phyloP scores from a whole-genome alignment of 495 filamentous ascomycete species.

The Pyrenula aspistea region DNA sequence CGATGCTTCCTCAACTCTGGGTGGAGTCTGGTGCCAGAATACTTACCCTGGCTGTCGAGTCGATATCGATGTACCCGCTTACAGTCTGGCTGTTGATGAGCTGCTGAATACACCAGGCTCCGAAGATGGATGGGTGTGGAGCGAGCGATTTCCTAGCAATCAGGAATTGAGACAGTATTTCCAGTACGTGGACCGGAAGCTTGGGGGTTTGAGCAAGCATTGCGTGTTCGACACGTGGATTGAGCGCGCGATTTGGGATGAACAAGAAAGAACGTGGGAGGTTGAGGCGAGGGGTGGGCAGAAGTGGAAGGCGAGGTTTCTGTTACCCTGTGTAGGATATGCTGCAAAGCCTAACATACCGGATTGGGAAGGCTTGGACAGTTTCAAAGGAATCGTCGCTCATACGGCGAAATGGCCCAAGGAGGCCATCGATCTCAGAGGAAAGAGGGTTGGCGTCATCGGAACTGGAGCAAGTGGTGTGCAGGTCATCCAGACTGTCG shows the following conservation, averaged over 20 bases:
- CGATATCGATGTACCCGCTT: slow-evolving; percentile 35
- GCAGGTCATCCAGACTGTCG: slow-evolving; percentile 36
- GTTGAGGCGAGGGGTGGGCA: slow-evolving; percentile 34
- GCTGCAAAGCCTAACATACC: slow-evolving; percentile 26
- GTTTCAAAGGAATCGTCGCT: slow-evolving; percentile 38
- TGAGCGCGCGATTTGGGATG: not conserved
- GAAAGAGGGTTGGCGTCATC: slow-evolving; percentile 41
- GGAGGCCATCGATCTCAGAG: slow-evolving; percentile 28
- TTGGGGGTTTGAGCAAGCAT: slow-evolving; percentile 36
- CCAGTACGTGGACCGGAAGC: slow-evolving; percentile 36
- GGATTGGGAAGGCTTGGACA: slow-evolving; percentile 35
- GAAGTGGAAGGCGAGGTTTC: slow-evolving; percentile 27
- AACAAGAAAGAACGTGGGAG: slow-evolving; percentile 20
- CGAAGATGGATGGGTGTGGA: slow-evolving; percentile 39
- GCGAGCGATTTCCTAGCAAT: slow-evolving; percentile 34
- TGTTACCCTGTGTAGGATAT: slow-evolving; percentile 31
- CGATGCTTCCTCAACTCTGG: slow-evolving; percentile 35
- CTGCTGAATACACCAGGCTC: slow-evolving; percentile 20
- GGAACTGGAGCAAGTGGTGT: slow-evolving; percentile 50
- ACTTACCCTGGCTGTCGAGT: slow-evolving; percentile 36
- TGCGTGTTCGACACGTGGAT: slow-evolving; percentile 32
- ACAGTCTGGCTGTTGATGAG: slow-evolving; percentile 28
- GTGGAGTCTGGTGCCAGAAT: slow-evolving; percentile 43
- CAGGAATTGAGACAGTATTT: slow-evolving; percentile 40
- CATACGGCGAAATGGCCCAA: slow-evolving; percentile 52